A percentile compares a stretch with the other conserved stretches of the same genome.
These are phyloP conservation scores for Strobilomyces echinocephalus DNA, from an alignment of 768 basidiomycete species.

Conservation along the genomic window DNA sequence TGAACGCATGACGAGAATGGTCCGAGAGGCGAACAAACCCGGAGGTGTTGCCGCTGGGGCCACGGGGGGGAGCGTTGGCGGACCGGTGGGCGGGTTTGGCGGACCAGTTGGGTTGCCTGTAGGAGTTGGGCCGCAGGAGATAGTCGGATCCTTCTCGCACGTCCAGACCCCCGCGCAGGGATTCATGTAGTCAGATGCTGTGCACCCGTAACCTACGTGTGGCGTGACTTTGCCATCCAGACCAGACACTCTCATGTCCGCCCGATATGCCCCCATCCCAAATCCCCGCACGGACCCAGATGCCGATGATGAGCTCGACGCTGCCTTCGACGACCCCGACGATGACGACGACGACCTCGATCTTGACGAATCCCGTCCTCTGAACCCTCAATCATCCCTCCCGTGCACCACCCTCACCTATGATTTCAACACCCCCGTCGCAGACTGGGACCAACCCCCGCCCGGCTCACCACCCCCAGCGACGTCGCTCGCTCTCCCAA, in stretches of 20 bases:
- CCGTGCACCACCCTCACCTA: slow-evolving; percentile 44
- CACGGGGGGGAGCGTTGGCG: slow-evolving; percentile 22
- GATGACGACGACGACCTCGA: slow-evolving; percentile 44
- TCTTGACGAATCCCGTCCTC: slow-evolving; percentile 43
- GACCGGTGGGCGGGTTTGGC: slow-evolving; percentile 28
- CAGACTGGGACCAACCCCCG: slow-evolving; percentile 77
- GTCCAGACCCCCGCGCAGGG: slow-evolving; percentile 9
- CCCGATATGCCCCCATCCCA: slow-evolving; percentile 66
- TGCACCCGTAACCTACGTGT: neutral
- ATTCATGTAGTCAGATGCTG: neutral
- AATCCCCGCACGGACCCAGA: slow-evolving; percentile 48
- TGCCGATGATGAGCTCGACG: slow-evolving; percentile 67
- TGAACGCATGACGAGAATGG: slow-evolving; percentile 56
- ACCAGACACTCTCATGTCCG: slow-evolving; percentile 35
- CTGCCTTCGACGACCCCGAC: slow-evolving; percentile 79
- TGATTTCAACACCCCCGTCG: slow-evolving; percentile 66
- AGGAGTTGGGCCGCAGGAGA: slow-evolving; percentile 19
- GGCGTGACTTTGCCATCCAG: neutral
- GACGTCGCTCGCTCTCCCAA: slow-evolving; percentile 61
- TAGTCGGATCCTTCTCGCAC: slow-evolving; percentile 13
- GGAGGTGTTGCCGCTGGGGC: slow-evolving; percentile 11
- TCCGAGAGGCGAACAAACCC: slow-evolving; percentile 33
- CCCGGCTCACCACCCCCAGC: slow-evolving; percentile 74
- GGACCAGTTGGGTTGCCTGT: slow-evolving; percentile 25
- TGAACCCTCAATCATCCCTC: slow-evolving; percentile 40